A percentile compares a stretch with the other conserved stretches of the same genome.
Evolutionary conservation across 1,284 basidiomycete species (phyloP).

Genomic region (Leccinum subrobustum): DNA sequence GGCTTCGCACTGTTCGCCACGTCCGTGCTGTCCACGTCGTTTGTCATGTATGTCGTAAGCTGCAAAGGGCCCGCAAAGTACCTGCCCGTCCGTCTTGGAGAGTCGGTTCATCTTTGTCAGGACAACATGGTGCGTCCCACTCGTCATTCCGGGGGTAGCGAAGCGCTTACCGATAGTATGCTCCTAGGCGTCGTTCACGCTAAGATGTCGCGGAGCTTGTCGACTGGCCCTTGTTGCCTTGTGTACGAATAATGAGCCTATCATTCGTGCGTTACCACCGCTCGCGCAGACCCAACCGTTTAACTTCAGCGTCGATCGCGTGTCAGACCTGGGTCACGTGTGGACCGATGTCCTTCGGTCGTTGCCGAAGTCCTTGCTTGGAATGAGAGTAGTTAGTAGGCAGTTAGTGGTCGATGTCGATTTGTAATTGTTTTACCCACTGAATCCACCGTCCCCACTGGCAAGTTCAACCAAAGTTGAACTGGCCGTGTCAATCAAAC

Average conservation of each 20-base stretch:
- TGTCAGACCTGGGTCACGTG: too few relatives aligned
- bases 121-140: slow-evolving; percentile 70
- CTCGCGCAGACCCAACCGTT: too few relatives aligned
- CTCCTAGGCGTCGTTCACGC: slow-evolving; percentile 45
- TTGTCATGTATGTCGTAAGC: slow-evolving; percentile 65
- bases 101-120: slow-evolving; percentile 76
- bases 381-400: too few relatives aligned
- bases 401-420: too few relatives aligned
- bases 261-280: too few relatives aligned
- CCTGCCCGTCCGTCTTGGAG: slow-evolving; percentile 58
- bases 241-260: slow-evolving; percentile 41
- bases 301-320: too few relatives aligned
- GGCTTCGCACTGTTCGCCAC: slow-evolving; percentile 75
- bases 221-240: slow-evolving; percentile 26
- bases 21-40: slow-evolving; percentile 65
- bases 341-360: too few relatives aligned
- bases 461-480: too few relatives aligned
- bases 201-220: slow-evolving; percentile 19
- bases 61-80: slow-evolving; percentile 65
- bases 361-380: too few relatives aligned
- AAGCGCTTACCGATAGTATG: slow-evolving; percentile 14
- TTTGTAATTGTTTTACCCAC: too few relatives aligned
- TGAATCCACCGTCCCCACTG: too few relatives aligned
- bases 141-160: slow-evolving; percentile 36
- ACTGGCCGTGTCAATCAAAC: too few relatives aligned